Evolutionary conservation across 2,329 filamentous ascomycete genomes (phyloP).

Genomic region (Trichophyton benhamiae): DNA sequence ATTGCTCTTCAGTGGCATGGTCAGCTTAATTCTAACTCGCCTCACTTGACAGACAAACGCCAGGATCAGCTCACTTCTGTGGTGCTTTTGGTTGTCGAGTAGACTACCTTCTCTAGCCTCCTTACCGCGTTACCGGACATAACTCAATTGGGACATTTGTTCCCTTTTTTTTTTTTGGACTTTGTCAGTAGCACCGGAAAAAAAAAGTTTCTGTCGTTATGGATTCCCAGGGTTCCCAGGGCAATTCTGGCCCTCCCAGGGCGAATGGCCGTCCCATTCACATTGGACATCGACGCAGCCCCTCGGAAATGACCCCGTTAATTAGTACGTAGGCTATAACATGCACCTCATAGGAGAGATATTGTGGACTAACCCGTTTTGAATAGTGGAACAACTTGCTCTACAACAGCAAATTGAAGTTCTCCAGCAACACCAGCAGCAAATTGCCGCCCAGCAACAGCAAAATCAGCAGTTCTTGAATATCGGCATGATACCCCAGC

Average conservation of each 20-base stretch:
- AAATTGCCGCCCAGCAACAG: constrained; percentile 77
- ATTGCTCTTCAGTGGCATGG: background rate
- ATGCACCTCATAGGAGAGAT: constrained; percentile 19
- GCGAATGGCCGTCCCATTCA: constrained; percentile 73
- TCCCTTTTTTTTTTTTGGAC: background rate
- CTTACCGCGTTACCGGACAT: background rate
- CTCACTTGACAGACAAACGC: background rate
- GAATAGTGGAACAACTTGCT: constrained; percentile 80
- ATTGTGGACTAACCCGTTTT: background rate
- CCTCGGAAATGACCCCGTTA: constrained; percentile 82
- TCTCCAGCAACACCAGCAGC: constrained; percentile 92
- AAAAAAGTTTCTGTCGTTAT: background rate
- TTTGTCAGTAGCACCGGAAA: background rate
- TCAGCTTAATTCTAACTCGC: background rate
- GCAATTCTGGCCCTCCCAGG: constrained; percentile 41
- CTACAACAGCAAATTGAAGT: constrained; percentile 92
- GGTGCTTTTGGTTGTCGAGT: background rate
- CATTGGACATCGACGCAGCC: constrained; percentile 86
- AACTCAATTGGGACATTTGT: background rate
- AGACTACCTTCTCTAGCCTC: background rate
- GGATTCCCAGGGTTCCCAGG: constrained; percentile 17
- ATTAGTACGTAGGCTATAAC: constrained; percentile 62
- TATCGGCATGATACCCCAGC: constrained; percentile 70
- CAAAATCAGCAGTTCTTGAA: constrained; percentile 77
- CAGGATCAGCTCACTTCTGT: background rate